Percentiles rank a stretch among this genome's conserved stretches.
phyloP scores from a whole-genome alignment of 768 basidiomycete species.

The Pisolithus marmoratus region DNA sequence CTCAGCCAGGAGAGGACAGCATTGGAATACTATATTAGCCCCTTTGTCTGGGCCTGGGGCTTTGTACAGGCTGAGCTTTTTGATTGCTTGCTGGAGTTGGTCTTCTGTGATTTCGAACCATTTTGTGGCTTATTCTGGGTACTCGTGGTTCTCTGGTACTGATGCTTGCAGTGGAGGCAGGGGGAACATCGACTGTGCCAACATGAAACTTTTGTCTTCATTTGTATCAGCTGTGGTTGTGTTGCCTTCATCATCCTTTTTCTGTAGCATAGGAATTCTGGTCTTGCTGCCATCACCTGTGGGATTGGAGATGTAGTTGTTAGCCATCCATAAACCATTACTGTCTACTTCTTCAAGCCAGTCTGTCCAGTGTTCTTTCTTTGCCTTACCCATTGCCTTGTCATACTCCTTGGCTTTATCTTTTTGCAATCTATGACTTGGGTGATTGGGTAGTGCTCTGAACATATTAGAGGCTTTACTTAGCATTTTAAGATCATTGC shows the following conservation, averaged over 20 bases:
- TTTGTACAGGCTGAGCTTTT: conserved; percentile 11
- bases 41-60: conserved; percentile 25
- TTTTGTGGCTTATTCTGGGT: neutral
- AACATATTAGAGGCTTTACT: conserved; percentile 1
- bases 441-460: conserved; percentile 15
- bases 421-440: conserved; percentile 12
- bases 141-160: neutral
- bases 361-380: conserved; percentile 15
- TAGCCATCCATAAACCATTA: conserved; percentile 18
- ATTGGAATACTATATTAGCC: conserved; percentile 16
- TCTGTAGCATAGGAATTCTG: neutral
- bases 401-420: conserved; percentile 12
- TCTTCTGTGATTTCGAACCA: conserved; percentile 4
- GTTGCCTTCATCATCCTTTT: neutral
- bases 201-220: conserved; percentile 16
- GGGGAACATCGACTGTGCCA: conserved; percentile 22
- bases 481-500: conserved; percentile 11
- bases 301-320: conserved; percentile 14
- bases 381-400: conserved; percentile 11
- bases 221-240: neutral
- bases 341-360: conserved; percentile 20
- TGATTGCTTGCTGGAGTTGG: conserved; percentile 6
- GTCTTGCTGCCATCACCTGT: neutral
- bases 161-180: neutral
- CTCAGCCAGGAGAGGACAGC: conserved; percentile 8